phyloP scores from a whole-genome alignment of 345 rosid species.

The Euphorbia pulcherrima region DNA sequence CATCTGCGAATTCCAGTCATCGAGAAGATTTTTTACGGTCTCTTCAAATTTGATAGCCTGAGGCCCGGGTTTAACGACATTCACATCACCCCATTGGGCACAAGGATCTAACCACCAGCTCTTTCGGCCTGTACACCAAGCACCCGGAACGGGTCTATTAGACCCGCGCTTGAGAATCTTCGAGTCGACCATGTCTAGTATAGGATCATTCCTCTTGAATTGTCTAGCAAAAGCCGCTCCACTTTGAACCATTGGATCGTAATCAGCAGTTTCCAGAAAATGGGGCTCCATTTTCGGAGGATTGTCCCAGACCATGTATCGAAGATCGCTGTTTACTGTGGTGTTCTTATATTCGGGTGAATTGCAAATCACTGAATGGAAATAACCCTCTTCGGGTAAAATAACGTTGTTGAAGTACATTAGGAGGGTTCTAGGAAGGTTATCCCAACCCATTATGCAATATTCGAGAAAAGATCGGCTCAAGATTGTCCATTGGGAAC shows the following conservation, averaged over 20 bases:
- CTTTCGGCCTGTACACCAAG: slow-evolving; percentile 78
- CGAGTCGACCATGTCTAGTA: slow-evolving; percentile 65
- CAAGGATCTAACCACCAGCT: slow-evolving; percentile 90
- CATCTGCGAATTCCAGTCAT: slow-evolving; percentile 57
- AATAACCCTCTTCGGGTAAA: slow-evolving; percentile 81
- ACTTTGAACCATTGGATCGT: slow-evolving; percentile 63
- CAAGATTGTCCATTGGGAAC: slow-evolving; percentile 83
- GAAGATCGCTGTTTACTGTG: slow-evolving; percentile 71
- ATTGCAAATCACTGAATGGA: slow-evolving; percentile 91
- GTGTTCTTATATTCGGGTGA: slow-evolving; percentile 80
- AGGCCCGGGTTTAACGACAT: slow-evolving; percentile 70
- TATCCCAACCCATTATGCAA: slow-evolving; percentile 95
- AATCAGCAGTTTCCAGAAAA: slow-evolving; percentile 57
- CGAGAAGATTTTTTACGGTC: slow-evolving; percentile 59
- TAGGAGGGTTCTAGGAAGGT: slow-evolving; percentile 76
- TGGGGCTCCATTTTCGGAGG: slow-evolving; percentile 97
- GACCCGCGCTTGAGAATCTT: slow-evolving; percentile 67
- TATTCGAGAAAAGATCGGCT: slow-evolving; percentile 82
- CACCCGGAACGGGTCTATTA: slow-evolving; percentile 63
- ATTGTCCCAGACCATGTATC: slow-evolving; percentile 94
- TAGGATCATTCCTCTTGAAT: slow-evolving; percentile 64
- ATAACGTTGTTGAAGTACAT: slow-evolving; percentile 92
- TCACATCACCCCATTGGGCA: slow-evolving; percentile 89
- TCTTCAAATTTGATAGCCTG: slow-evolving; percentile 67
- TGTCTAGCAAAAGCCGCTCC: slow-evolving; percentile 91